Evolutionary conservation across 257 asterid genomes (phyloP), one percentile per base, ranked within the genome.

Genomic region (Fraxinus excelsior): DNA sequence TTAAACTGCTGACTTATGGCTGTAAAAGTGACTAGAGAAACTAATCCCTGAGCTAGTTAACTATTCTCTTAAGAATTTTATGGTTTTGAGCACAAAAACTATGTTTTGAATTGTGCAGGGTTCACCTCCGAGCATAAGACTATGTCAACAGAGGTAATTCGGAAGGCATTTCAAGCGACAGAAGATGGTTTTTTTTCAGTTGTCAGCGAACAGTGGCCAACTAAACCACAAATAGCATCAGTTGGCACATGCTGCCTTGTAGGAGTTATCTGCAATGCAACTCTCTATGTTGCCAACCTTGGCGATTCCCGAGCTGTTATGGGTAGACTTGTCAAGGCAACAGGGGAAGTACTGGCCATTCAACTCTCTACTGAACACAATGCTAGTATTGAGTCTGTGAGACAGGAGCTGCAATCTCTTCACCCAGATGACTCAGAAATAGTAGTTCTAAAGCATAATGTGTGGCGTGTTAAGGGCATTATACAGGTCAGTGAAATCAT

Each of bases 381-480:
- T 60, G 91, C 75, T 19, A 81, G 89, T 77, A 85, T 85, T 70
- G 89, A 87, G 62, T 85, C 88, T 35, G 88, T 87, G 62, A 85
- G 91, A 73, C 91, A 83, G 75, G 91, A 87, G 82, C 62, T 87
- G 83, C 85, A 83, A 5, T 81, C 87, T 73, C 70, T 65, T 81
- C 91, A 87, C 77, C 89, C 91, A 2, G 85, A 87, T 70, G 91
- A 87, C 76, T 70, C 89, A 2, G 84, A 78, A 23, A 87, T 87
- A 46, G 91, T 87, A 42, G 91, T 87, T 76, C 69, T 87, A 72
- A 87, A 85, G 85, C 91, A 85, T 79, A 87, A 87, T 34, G 91
- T 87, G 44, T 87, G 91, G 91, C 86, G 91, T 68, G 91, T 87
- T 67, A 87, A 87, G 85, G 91, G 91, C 35, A 82, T 87, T 44